Percentiles rank a stretch among this genome's conserved stretches.
Conservation (phyloP, 495 filamentous ascomycete species). For the Usnea hakonensis region DNA sequence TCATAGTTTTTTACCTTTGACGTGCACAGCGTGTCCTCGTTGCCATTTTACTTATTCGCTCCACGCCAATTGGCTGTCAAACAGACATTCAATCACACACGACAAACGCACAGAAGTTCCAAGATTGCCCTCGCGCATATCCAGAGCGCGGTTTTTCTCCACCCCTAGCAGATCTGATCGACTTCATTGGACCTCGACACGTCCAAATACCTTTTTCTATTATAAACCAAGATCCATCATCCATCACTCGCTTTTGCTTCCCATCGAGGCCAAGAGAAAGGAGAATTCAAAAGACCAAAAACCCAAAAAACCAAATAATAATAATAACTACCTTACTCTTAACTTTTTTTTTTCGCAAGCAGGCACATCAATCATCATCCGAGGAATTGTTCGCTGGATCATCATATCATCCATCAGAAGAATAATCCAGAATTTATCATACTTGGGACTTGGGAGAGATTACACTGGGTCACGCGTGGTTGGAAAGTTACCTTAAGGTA, state of each 20-base stretch:
- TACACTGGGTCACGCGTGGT: slow-evolving; percentile 15
- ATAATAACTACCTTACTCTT: too few species aligned
- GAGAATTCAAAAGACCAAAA: too few species aligned
- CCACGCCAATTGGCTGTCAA: slow-evolving; percentile 13
- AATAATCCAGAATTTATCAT: too few species aligned
- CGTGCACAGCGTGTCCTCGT: neutral
- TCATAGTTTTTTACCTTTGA: neutral
- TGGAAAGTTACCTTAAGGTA: too few species aligned
- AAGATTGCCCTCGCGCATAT: slow-evolving; percentile 15
- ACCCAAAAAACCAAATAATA: neutral
- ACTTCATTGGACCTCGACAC: slow-evolving; percentile 4
- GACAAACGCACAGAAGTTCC: slow-evolving; percentile 10
- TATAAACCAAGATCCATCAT: slow-evolving; percentile 1
- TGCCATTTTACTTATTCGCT: neutral
- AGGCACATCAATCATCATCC: slow-evolving; percentile 3
- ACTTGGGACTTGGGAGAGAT: too few species aligned
- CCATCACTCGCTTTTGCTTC: neutral
- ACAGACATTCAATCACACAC: neutral
- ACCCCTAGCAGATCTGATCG: slow-evolving; percentile 9
- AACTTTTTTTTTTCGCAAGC: too few species aligned
- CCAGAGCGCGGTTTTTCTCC: neutral
- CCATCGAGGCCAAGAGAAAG: too few species aligned
- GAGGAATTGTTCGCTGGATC: neutral
- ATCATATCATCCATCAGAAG: too few species aligned
- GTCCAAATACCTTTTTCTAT: neutral